A percentile compares a stretch with the other conserved stretches of the same genome.
These are phyloP conservation scores for Leptographium wingfieldii DNA, from an alignment of 2,329 filamentous ascomycete species.

Conservation along the genomic window DNA sequence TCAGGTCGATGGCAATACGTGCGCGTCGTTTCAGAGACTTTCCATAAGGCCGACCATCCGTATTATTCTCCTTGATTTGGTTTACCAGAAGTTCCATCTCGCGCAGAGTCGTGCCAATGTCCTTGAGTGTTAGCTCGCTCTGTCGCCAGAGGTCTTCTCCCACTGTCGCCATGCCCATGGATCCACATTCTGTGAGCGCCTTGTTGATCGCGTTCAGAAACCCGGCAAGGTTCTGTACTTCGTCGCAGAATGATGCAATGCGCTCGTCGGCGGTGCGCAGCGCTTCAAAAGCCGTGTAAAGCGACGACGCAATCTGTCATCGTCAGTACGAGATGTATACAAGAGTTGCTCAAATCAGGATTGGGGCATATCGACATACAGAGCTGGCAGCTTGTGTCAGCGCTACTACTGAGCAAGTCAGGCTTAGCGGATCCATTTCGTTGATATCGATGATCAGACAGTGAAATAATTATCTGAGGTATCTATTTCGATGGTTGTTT, in stretches of 20 bases:
- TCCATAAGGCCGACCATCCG: not conserved
- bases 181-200: not conserved
- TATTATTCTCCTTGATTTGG: not conserved
- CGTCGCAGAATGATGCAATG: not conserved
- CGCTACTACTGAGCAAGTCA: not conserved
- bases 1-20: not conserved
- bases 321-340: not conserved
- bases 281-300: not conserved
- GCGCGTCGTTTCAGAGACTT: not conserved
- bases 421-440: not conserved
- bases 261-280: not conserved
- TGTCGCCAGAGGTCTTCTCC: not conserved
- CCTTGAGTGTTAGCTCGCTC: not conserved
- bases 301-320: not conserved
- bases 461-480: not conserved
- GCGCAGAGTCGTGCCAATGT: not conserved
- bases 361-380: not conserved
- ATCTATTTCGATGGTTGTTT: not conserved
- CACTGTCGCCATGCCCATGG: not conserved
- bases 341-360: not conserved
- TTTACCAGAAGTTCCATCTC: not conserved
- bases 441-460: not conserved
- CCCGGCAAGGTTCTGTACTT: not conserved
- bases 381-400: not conserved
- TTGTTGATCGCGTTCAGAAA: not conserved